These are phyloP conservation scores for Termitomyces bulborhizus DNA, from an alignment of 768 basidiomycete species.

Conservation along the genomic window DNA sequence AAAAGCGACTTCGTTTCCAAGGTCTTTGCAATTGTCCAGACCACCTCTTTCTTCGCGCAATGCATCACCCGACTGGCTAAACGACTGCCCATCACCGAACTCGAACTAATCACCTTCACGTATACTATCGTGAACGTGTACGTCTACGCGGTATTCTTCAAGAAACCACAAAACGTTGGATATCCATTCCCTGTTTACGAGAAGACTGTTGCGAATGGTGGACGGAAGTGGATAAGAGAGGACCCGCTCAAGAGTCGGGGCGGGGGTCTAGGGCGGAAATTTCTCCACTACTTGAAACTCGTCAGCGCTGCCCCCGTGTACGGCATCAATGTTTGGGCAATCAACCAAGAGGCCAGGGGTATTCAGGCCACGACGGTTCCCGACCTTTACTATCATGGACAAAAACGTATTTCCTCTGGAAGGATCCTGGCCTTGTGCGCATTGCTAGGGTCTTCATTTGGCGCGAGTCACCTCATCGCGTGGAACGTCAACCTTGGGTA, in stretches of 20 bases:
- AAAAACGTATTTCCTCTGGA: neutral
- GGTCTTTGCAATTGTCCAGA: slow-evolving; percentile 2
- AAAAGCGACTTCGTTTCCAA: slow-evolving; percentile 15
- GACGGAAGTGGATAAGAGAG: neutral
- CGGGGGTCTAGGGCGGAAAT: neutral
- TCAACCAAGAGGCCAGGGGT: neutral
- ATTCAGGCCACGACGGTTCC: neutral
- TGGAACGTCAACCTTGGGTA: slow-evolving; percentile 15
- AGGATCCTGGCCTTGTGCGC: neutral
- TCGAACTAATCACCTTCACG: slow-evolving; percentile 14
- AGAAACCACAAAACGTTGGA: slow-evolving; percentile 15
- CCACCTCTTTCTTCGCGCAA: slow-evolving; percentile 10
- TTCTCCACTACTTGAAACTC: neutral
- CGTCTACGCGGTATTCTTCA: slow-evolving; percentile 14
- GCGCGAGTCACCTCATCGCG: neutral
- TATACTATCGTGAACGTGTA: slow-evolving; percentile 9
- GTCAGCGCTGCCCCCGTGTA: neutral
- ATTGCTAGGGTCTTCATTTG: neutral
- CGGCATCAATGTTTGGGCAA: neutral
- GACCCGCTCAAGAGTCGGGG: neutral
- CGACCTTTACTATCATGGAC: neutral
- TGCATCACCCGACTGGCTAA: slow-evolving; percentile 4
- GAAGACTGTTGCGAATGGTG: neutral
- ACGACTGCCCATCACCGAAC: slow-evolving; percentile 10
- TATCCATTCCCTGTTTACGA: neutral